These are phyloP conservation scores for Ophiostoma perfectum DNA, from an alignment of 2,329 filamentous ascomycete species.

Conservation along the genomic window DNA sequence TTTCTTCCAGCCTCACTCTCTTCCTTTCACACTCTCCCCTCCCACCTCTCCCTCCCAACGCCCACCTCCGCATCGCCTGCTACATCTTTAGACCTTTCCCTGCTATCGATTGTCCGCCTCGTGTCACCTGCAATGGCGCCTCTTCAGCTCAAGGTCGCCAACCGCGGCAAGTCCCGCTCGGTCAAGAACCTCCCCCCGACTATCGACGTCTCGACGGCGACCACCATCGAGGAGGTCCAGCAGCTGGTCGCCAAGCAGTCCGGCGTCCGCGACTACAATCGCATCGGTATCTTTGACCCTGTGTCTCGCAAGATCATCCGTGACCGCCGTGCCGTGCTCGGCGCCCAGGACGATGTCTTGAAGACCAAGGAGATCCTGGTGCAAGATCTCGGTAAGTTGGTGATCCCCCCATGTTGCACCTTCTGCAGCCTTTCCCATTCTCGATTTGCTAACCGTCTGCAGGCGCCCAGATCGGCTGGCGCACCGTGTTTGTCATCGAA, in stretches of 20 bases:
- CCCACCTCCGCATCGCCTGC: neutral
- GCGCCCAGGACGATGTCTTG: slow-evolving; percentile 45
- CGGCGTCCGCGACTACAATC: slow-evolving; percentile 53
- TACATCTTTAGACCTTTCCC: neutral
- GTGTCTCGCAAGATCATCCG: slow-evolving; percentile 58
- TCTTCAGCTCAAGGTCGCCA: slow-evolving; percentile 41
- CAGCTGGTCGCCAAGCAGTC: slow-evolving; percentile 47
- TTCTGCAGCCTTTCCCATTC: too few relatives aligned
- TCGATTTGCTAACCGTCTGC: neutral
- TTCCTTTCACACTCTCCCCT: neutral
- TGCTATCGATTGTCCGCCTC: neutral
- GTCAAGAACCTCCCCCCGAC: slow-evolving; percentile 51
- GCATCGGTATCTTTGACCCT: slow-evolving; percentile 58
- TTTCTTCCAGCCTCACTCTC: neutral
- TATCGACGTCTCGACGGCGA: slow-evolving; percentile 44
- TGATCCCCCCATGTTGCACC: too few relatives aligned
- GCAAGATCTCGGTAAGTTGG: slow-evolving; percentile 75
- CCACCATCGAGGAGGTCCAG: slow-evolving; percentile 59
- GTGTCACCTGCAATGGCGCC: slow-evolving; percentile 22
- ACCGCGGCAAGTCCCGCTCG: slow-evolving; percentile 45
- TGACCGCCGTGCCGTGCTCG: slow-evolving; percentile 52
- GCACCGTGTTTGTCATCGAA: slow-evolving; percentile 89
- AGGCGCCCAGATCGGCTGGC: slow-evolving; percentile 89
- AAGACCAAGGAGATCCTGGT: slow-evolving; percentile 62
- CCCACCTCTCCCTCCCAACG: neutral